These are phyloP conservation scores for Heterobasidion parviporum DNA, from an alignment of 1,284 basidiomycete genomes.

Conservation along the genomic window DNA sequence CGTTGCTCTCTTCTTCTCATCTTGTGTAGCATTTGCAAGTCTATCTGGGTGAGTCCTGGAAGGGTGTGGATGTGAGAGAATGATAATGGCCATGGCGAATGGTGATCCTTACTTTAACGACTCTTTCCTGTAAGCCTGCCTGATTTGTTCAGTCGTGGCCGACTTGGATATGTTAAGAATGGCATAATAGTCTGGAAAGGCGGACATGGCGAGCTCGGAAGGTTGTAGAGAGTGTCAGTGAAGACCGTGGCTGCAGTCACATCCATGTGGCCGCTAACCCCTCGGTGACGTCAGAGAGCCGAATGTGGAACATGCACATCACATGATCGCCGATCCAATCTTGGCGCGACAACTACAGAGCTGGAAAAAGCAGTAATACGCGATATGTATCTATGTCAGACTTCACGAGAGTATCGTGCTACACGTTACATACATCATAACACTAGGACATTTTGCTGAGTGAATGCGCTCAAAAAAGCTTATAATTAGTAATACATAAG, in stretches of 20 bases:
- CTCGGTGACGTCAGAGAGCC: too few species aligned
- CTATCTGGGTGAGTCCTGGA: conserved; percentile 87
- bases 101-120: conserved; percentile 44
- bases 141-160: conserved; percentile 67
- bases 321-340: too few species aligned
- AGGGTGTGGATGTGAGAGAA: conserved; percentile 1
- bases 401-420: not conserved
- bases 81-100: not conserved
- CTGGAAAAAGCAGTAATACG: too few species aligned
- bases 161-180: conserved; percentile 50
- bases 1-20: conserved; percentile 69
- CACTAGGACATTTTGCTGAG: not conserved
- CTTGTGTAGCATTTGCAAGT: conserved; percentile 63
- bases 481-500: not conserved
- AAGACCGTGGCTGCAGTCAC: not conserved
- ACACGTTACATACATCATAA: not conserved
- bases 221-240: not conserved
- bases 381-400: too few species aligned
- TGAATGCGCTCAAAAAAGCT: not conserved
- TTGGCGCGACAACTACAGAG: too few species aligned
- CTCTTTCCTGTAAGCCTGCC: conserved; percentile 78
- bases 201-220: conserved; percentile 32
- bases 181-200: conserved; percentile 72
- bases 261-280: not conserved
- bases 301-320: too few species aligned